Evolutionary conservation across 2,329 filamentous ascomycete species (phyloP).

Genomic region (Nannizziopsis arthrosporioides): DNA sequence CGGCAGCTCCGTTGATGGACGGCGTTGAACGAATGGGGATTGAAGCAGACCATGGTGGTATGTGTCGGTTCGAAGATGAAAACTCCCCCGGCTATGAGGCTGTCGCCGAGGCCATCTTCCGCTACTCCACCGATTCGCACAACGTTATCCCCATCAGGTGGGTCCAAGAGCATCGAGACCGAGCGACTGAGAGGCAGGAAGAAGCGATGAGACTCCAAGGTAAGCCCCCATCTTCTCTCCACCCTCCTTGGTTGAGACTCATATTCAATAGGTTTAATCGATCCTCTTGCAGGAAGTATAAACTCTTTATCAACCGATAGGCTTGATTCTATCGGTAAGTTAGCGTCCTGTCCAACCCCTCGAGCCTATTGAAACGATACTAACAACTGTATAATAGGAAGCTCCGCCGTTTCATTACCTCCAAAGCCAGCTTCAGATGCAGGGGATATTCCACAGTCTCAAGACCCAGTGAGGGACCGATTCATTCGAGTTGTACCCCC

Average conservation of each 20-base stretch:
- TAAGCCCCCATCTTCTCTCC: conserved; percentile 12
- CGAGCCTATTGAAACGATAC: neutral
- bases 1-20: conserved; percentile 56
- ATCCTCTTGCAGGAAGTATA: conserved; percentile 3
- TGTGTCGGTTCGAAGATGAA: conserved; percentile 59
- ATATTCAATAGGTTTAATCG: neutral
- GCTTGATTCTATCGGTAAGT: conserved; percentile 9
- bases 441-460: conserved; percentile 5
- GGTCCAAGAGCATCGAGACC: conserved; percentile 43
- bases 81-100: conserved; percentile 54
- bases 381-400: conserved; percentile 2
- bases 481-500: conserved; percentile 38
- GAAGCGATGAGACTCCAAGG: conserved; percentile 30
- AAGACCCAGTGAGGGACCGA: conserved; percentile 8
- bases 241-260: neutral
- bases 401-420: conserved; percentile 1
- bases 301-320: conserved; percentile 6
- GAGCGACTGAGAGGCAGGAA: conserved; percentile 27
- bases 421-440: conserved; percentile 3
- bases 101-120: conserved; percentile 38
- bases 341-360: neutral
- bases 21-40: conserved; percentile 65
- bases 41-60: conserved; percentile 57
- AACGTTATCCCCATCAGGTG: conserved; percentile 46
- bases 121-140: conserved; percentile 43